Percentiles rank a stretch among this genome's conserved stretches.
Evolutionary conservation across 192 early-diverging fungal species (phyloP).

Genomic region (Coemansia sp.): DNA sequence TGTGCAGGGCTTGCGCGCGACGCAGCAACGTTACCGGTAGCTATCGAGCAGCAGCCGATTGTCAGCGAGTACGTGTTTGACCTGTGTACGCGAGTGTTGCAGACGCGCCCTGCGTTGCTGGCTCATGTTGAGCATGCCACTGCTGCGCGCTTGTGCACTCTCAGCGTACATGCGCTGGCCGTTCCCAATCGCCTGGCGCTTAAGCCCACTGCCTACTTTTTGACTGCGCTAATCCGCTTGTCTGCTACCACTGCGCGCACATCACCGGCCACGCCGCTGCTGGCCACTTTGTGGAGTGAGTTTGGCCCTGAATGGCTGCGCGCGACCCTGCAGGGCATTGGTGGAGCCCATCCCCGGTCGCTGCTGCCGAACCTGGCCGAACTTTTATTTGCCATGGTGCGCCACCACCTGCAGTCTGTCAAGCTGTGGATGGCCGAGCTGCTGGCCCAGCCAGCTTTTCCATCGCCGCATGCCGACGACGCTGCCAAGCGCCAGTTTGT

Average conservation of each 20-base stretch:
- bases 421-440: conserved; percentile 26
- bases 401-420: conserved; percentile 21
- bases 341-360: conserved; percentile 47
- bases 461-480: conserved; percentile 25
- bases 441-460: conserved; percentile 28
- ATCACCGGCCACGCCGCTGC: conserved; percentile 2
- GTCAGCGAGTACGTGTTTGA: conserved; percentile 39
- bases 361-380: conserved; percentile 45
- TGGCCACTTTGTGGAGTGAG: conserved; percentile 26
- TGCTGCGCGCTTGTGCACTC: conserved; percentile 27
- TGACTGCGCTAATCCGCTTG: conserved; percentile 35
- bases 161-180: conserved; percentile 41
- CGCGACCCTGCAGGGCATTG: conserved; percentile 41
- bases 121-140: conserved; percentile 5
- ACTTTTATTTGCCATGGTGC: conserved; percentile 48
- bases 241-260: conserved; percentile 9
- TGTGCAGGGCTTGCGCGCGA: conserved; percentile 29
- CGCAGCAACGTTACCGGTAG: conserved; percentile 14
- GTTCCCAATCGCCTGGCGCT: conserved; percentile 48
- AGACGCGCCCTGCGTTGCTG: conserved; percentile 25
- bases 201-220: conserved; percentile 37
- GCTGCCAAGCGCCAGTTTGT: conserved; percentile 36
- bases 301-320: conserved; percentile 41
- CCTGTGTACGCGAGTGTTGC: conserved; percentile 35
- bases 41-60: conserved; percentile 49